Evolutionary conservation across 1,139 yeast genomes (phyloP), one percentile per base, ranked within the genome.

Genomic region (Sugiyamaella xylanicola): DNA sequence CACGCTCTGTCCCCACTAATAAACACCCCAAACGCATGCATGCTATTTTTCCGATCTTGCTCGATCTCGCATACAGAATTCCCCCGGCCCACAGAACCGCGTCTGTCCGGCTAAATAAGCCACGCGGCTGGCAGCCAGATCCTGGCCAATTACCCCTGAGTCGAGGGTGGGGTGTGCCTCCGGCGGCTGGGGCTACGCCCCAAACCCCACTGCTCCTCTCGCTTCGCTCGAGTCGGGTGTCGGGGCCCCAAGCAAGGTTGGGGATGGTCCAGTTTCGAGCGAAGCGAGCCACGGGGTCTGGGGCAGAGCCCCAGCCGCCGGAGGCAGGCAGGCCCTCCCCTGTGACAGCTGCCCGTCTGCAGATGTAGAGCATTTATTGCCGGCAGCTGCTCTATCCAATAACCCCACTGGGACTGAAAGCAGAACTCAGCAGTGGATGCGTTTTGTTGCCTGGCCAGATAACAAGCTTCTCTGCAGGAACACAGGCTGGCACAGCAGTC

Each of bases 31-130:
- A 19, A 45, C 19, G 39, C 44, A 20, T 22, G 22, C 39, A 21
- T 13, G 21, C 50, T 21, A 46, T 46, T 46, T 46, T 46, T 46
- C 50, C 50, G 50, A 22, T 35, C 35, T 36, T 20, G 11, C 50
- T 46, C 43, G 50, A 46, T 36, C 43, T 36, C 32, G 50, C 50
- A 46, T 46, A 19, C 4, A 13, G 21, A 43, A 29, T 32, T 45
- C 39, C 48, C 19, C 48, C 48, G 40, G 40, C 4, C 22, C 40
- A n/a, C 40, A 4, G 3, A 15, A 5, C n/a, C 36, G 22, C 25
- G 27, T 19, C 22, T 8, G 4, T 32, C 50, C 50, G 50, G 50
- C 17, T 46, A 46, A 46, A 46, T 45, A 32, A 32, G 5, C 13
- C 15, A 32, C 37, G 15, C 37, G 37, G 37, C 37, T 32, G 15